Evolutionary conservation across 2,329 filamentous ascomycete genomes (phyloP).

Genomic region (Aureobasidium vineae): DNA sequence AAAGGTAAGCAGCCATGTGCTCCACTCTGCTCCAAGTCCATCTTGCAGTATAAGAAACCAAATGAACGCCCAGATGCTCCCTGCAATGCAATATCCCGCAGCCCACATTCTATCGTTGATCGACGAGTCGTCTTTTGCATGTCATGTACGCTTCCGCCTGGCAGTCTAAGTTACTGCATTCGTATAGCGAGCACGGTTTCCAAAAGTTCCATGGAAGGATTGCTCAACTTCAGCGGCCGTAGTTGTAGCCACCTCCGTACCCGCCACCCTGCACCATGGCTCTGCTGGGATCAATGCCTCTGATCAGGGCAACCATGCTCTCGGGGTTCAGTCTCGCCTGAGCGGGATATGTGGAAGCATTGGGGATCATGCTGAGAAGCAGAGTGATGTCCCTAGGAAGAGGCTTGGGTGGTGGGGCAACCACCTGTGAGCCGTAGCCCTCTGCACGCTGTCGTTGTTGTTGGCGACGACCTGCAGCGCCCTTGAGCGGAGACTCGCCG

Average conservation of each 20-base stretch:
- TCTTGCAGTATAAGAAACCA: neutral
- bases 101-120: neutral
- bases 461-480: conserved; percentile 84
- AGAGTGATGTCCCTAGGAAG: conserved; percentile 38
- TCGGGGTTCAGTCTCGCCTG: conserved; percentile 64
- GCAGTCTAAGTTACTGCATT: neutral
- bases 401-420: conserved; percentile 29
- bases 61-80: conserved; percentile 5
- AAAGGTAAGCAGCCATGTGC: neutral
- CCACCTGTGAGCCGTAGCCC: conserved; percentile 27
- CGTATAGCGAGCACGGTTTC: neutral
- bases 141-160: neutral
- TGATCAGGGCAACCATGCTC: conserved; percentile 70
- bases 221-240: neutral
- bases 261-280: conserved; percentile 27
- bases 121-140: neutral
- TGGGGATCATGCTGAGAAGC: conserved; percentile 69
- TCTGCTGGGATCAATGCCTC: conserved; percentile 57
- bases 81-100: conserved; percentile 10
- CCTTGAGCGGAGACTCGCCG: conserved; percentile 90
- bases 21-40: neutral
- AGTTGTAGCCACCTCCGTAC: conserved; percentile 19
- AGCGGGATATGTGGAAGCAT: conserved; percentile 68
- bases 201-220: neutral
- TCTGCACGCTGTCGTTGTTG: conserved; percentile 53